Evolutionary conservation across 331 rosid genomes (phyloP).

Genomic region (Saraca asoca): DNA sequence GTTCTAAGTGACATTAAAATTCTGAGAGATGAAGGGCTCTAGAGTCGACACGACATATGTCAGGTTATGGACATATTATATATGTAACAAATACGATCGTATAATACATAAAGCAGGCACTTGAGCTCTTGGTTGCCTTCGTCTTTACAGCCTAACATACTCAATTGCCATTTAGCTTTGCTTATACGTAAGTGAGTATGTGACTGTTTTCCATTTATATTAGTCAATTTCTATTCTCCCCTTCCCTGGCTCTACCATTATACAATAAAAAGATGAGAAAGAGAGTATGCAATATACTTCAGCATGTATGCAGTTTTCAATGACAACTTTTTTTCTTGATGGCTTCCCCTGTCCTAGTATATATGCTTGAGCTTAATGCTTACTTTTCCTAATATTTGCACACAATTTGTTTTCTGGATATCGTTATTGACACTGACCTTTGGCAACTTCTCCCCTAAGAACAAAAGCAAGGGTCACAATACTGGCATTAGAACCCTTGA

Average conservation of each 20-base stretch:
- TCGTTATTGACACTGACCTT: conserved; percentile 3
- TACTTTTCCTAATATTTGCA: conserved; percentile 1
- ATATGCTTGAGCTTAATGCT: conserved; percentile 1
- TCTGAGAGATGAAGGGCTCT: too few species aligned
- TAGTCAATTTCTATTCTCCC: not conserved
- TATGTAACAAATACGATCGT: not conserved
- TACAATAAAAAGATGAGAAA: not conserved
- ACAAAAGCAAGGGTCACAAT: conserved; percentile 16
- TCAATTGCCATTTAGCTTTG: not conserved
- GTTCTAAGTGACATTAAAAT: too few species aligned
- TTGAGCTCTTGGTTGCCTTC: conserved; percentile 6
- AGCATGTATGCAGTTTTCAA: not conserved
- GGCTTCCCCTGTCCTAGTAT: not conserved
- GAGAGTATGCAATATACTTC: not conserved
- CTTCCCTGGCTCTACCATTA: not conserved
- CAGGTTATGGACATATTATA: too few species aligned
- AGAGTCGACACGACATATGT: too few species aligned
- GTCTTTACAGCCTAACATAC: not conserved
- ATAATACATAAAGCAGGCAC: not conserved
- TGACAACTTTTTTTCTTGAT: not conserved
- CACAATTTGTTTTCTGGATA: not conserved
- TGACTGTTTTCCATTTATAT: not conserved
- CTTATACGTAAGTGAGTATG: not conserved
- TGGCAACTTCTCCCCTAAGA: conserved; percentile 14
- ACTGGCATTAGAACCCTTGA: not conserved